Percentiles rank a stretch among this genome's conserved stretches.
Conservation (phyloP, 306 rosid species). For the Corylus americana region DNA sequence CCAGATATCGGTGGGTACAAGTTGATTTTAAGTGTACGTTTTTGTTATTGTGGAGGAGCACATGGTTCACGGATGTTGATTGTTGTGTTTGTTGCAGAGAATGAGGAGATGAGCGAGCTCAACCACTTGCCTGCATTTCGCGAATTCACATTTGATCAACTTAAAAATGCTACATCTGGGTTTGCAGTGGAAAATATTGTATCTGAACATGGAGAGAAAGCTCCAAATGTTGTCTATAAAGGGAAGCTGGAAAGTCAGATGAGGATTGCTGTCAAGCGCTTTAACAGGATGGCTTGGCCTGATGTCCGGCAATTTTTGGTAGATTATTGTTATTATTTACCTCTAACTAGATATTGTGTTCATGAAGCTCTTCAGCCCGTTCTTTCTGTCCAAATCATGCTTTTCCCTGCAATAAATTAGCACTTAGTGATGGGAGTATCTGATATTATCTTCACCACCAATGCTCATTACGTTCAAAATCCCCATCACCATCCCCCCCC, state of each 20-base stretch:
- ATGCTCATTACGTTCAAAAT: neutral
- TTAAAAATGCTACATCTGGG: constrained; percentile 81
- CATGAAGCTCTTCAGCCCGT: neutral
- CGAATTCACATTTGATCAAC: constrained; percentile 72
- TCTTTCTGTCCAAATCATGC: constrained; percentile 3
- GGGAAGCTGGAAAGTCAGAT: constrained; percentile 82
- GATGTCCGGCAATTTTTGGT: constrained; percentile 80
- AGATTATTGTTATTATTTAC: constrained; percentile 5
- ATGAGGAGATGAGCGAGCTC: constrained; percentile 54
- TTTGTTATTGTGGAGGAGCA: constrained; percentile 11
- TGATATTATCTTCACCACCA: neutral
- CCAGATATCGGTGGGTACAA: constrained; percentile 58
- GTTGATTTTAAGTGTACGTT: constrained; percentile 8
- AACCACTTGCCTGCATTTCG: constrained; percentile 54
- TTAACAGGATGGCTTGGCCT: constrained; percentile 85
- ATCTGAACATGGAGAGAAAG: constrained; percentile 88
- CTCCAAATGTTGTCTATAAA: constrained; percentile 83
- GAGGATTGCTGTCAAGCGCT: constrained; percentile 76
- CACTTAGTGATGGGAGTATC: neutral
- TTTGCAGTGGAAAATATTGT: constrained; percentile 84
- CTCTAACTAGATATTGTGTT: neutral
- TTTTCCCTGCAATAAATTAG: constrained; percentile 18
- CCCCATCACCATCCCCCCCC: neutral
- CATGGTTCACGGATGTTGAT: constrained; percentile 16
- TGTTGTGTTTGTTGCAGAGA: constrained; percentile 46